A percentile compares a stretch with the other conserved stretches of the same genome.
Evolutionary conservation across 2,329 filamentous ascomycete species (phyloP).

Genomic region (Fusarium albidum): DNA sequence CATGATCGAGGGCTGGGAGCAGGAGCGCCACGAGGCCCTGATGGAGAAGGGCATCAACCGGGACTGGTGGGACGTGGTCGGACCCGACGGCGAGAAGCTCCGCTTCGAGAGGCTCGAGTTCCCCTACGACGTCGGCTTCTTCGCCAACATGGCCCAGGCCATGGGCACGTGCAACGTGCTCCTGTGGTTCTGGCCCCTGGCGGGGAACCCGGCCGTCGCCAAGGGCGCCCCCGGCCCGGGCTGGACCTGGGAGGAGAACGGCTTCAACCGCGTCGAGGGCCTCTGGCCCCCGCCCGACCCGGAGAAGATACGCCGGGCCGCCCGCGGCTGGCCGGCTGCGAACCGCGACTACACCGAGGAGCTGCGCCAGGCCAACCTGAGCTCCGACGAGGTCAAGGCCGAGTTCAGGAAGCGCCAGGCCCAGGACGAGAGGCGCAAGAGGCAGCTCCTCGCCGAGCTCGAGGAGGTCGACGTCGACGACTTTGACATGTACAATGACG

Average conservation of each 20-base stretch:
- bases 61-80: constrained; percentile 54
- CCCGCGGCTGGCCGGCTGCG: constrained; percentile 49
- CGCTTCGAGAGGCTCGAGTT: constrained; percentile 74
- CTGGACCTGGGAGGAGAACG: constrained; percentile 77
- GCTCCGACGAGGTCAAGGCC: constrained; percentile 54
- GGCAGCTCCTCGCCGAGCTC: constrained; percentile 56
- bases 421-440: constrained; percentile 53
- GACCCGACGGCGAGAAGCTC: constrained; percentile 50
- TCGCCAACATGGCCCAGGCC: constrained; percentile 74
- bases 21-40: constrained; percentile 68
- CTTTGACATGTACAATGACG: constrained; percentile 65
- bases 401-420: constrained; percentile 61
- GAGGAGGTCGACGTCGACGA: constrained; percentile 65
- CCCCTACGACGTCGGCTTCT: constrained; percentile 82
- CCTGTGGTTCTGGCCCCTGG: constrained; percentile 75
- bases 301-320: constrained; percentile 61
- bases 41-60: constrained; percentile 54
- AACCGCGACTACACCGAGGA: constrained; percentile 46
- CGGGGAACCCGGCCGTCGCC: constrained; percentile 56
- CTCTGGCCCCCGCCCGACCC: constrained; percentile 72
- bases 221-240: constrained; percentile 52
- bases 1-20: constrained; percentile 83
- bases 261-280: constrained; percentile 70
- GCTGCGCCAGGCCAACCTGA: constrained; percentile 46
- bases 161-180: constrained; percentile 76